phyloP scores from a whole-genome alignment of 2,329 filamentous ascomycete species.

The Talaromyces piceae region DNA sequence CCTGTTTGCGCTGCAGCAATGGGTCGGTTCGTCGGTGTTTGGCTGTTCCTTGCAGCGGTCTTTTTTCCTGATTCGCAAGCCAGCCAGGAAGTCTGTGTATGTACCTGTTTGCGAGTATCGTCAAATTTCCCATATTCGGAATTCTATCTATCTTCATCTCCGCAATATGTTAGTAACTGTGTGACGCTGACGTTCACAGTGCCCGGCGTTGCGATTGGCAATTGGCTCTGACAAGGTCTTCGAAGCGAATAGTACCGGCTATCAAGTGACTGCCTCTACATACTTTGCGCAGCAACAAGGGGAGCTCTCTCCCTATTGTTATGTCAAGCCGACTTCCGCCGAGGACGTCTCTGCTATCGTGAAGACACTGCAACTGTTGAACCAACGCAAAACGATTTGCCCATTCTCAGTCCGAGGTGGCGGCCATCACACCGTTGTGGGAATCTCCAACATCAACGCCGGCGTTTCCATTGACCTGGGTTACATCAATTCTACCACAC shows the following conservation, averaged over 20 bases:
- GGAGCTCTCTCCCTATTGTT: background rate
- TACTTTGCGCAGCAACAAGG: background rate
- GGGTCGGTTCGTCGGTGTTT: background rate
- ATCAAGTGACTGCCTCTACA: background rate
- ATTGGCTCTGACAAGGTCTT: background rate
- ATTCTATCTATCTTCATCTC: background rate
- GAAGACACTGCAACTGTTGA: background rate
- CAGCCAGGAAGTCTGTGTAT: background rate
- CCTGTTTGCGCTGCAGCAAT: background rate
- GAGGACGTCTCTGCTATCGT: background rate
- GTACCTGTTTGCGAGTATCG: background rate
- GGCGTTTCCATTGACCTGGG: constrained; percentile 39
- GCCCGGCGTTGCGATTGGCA: background rate
- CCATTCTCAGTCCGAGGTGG: constrained; percentile 35
- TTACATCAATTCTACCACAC: background rate
- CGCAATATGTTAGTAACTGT: background rate
- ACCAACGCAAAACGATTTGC: background rate
- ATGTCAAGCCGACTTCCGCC: background rate
- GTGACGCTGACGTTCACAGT: background rate
- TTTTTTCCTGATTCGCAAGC: background rate
- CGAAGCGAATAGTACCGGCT: background rate
- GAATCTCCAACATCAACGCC: constrained; percentile 33
- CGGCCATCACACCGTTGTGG: constrained; percentile 35
- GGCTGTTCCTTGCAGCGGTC: background rate
- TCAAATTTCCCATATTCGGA: background rate